Conservation (phyloP, 2,329 filamentous ascomycete genomes). For the Penicillium sp. region DNA sequence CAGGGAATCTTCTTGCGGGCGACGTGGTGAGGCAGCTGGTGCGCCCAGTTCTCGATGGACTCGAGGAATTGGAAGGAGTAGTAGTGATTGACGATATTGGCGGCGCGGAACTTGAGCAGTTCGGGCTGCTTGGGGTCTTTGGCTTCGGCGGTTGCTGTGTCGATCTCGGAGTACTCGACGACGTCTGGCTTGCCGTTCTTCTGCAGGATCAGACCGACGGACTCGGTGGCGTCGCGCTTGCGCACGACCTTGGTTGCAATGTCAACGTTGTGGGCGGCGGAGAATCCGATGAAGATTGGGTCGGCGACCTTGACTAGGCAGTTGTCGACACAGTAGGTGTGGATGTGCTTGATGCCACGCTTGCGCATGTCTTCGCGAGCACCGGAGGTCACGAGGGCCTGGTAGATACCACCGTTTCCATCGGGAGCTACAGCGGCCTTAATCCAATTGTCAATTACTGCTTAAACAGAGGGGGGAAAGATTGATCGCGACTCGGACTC, state of each 20-base stretch:
- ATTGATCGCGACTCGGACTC: conserved; percentile 20
- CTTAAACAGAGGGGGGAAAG: conserved; percentile 5
- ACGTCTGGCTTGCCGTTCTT: conserved; percentile 97
- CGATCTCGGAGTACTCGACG: conserved; percentile 98
- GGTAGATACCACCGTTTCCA: conserved; percentile 96
- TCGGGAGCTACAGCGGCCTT: conserved; percentile 90
- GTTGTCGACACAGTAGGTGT: conserved; percentile 98
- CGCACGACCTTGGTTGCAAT: conserved; percentile 99
- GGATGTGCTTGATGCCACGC: conserved; percentile 90
- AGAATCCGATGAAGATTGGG: conserved; percentile 92
- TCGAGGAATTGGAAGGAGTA: conserved; percentile 94
- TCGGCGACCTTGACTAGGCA: conserved; percentile 99
- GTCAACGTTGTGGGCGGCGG: conserved; percentile 84
- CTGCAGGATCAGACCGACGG: conserved; percentile 88
- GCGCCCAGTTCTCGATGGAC: conserved; percentile 82
- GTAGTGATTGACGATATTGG: conserved; percentile 99
- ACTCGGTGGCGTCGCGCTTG: conserved; percentile 95
- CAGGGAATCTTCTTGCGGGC: conserved; percentile 98
- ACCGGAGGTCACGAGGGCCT: conserved; percentile 79
- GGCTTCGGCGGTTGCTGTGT: conserved; percentile 84
- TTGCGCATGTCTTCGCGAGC: conserved; percentile 86
- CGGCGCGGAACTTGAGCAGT: conserved; percentile 92
- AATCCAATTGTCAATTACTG: neutral
- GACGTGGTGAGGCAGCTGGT: conserved; percentile 90
- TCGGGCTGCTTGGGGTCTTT: conserved; percentile 78